Percentiles rank a stretch among this genome's conserved stretches.
These are phyloP conservation scores for Fonsecaea nubica DNA, from an alignment of 2,329 filamentous ascomycete species.

Conservation along the genomic window DNA sequence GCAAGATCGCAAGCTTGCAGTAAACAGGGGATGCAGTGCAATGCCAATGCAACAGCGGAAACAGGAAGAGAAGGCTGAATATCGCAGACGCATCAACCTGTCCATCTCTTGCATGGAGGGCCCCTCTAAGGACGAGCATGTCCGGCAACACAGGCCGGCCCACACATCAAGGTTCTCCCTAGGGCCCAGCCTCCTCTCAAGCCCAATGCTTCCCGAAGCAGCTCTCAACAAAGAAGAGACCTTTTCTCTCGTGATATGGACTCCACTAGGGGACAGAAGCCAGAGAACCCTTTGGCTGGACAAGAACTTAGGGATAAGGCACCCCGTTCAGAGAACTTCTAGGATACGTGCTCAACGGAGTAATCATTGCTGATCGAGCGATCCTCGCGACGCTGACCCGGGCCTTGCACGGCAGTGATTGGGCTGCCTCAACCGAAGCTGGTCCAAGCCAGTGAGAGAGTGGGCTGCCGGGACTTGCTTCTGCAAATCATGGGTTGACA, in stretches of 20 bases:
- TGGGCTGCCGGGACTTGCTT: slow-evolving; percentile 24
- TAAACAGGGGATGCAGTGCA: slow-evolving; percentile 31
- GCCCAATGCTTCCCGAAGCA: neutral
- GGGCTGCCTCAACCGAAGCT: slow-evolving; percentile 21
- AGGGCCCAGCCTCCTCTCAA: neutral
- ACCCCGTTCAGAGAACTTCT: slow-evolving; percentile 18
- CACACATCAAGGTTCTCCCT: neutral
- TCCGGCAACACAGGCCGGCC: neutral
- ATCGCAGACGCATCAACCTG: slow-evolving; percentile 18
- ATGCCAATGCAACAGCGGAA: slow-evolving; percentile 28
- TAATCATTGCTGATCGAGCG: slow-evolving; percentile 21
- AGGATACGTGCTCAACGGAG: slow-evolving; percentile 20
- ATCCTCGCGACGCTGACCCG: slow-evolving; percentile 29
- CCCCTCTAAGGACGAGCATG: neutral
- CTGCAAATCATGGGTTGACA: slow-evolving; percentile 37
- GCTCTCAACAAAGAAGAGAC: neutral
- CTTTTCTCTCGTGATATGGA: slow-evolving; percentile 4
- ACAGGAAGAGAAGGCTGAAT: slow-evolving; percentile 26
- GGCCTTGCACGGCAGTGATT: slow-evolving; percentile 24
- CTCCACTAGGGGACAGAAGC: slow-evolving; percentile 7
- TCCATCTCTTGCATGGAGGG: neutral
- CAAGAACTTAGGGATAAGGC: slow-evolving; percentile 20
- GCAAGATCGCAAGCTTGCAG: slow-evolving; percentile 34
- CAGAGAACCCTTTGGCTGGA: slow-evolving; percentile 22
- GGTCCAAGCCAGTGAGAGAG: slow-evolving; percentile 17